These are phyloP conservation scores for Metschnikowia lachancei DNA, from an alignment of 805 yeast genomes.

Conservation along the genomic window DNA sequence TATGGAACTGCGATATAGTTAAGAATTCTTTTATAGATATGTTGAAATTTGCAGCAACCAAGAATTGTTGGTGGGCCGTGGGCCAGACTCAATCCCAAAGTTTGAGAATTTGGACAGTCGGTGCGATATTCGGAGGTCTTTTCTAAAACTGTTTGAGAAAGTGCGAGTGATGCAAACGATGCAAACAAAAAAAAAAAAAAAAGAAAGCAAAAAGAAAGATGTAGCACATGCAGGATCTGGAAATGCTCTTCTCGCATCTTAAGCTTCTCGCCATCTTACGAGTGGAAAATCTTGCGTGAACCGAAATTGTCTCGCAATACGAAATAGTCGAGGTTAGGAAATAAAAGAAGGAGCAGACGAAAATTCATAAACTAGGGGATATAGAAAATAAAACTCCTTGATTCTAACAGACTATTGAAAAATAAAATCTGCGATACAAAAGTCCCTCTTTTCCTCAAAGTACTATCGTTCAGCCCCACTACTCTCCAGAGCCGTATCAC, in stretches of 20 bases:
- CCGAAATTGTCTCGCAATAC: background rate
- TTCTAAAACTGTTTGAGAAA: background rate
- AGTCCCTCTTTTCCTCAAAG: background rate
- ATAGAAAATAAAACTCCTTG: background rate
- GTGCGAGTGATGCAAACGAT: background rate
- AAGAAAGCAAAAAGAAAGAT: background rate
- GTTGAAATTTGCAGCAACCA: no score
- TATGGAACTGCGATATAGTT: no score
- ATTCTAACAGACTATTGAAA: background rate
- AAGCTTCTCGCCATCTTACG: conserved; percentile 9
- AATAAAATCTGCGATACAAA: background rate
- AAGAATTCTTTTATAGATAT: no score
- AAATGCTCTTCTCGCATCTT: conserved; percentile 5
- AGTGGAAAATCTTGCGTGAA: conserved; percentile 7
- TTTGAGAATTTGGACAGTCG: background rate
- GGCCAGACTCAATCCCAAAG: no score
- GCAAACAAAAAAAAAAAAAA: background rate
- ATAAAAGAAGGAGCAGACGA: background rate
- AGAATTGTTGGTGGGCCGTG: no score
- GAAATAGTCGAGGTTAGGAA: background rate
- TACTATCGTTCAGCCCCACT: conserved; percentile 1
- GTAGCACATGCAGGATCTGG: conserved; percentile 1
- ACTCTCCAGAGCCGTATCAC: background rate
- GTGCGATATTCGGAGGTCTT: conserved; percentile 10
- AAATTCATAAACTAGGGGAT: background rate